phyloP scores from a whole-genome alignment of 2,329 filamentous ascomycete genomes.

The Calonectria naviculata region DNA sequence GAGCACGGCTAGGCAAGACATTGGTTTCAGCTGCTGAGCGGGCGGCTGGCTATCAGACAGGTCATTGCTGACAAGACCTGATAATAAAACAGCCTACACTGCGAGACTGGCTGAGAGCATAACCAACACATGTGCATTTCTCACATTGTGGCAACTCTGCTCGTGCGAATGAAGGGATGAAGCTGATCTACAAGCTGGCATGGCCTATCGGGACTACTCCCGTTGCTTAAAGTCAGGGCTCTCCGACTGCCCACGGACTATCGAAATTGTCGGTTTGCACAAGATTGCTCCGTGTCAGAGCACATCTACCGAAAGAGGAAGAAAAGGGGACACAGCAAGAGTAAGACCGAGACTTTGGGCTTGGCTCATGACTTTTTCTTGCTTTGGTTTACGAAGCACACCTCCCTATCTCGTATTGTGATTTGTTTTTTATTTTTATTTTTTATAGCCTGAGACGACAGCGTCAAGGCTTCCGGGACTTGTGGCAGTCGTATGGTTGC shows the following conservation, averaged over 20 bases:
- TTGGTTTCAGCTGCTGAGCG: conserved; percentile 27
- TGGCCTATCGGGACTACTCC: conserved; percentile 39
- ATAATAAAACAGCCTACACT: conserved; percentile 15
- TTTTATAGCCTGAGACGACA: conserved; percentile 19
- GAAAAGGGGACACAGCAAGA: conserved; percentile 21
- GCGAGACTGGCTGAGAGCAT: conserved; percentile 19
- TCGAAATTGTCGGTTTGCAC: conserved; percentile 23
- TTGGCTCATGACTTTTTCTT: conserved; percentile 21
- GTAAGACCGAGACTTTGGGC: conserved; percentile 24
- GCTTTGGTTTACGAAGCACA: neutral
- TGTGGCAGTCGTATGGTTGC: conserved; percentile 26
- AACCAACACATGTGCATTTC: conserved; percentile 18
- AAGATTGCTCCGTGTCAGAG: conserved; percentile 24
- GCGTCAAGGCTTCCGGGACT: conserved; percentile 29
- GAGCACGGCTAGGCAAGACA: conserved; percentile 22
- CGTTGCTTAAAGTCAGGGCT: conserved; percentile 20
- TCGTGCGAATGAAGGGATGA: conserved; percentile 26
- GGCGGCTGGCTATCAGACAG: conserved; percentile 25
- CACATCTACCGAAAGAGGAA: conserved; percentile 18
- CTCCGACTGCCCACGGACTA: conserved; percentile 21
- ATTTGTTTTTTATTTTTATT: neutral
- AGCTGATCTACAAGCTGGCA: conserved; percentile 1
- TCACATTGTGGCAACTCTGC: conserved; percentile 23
- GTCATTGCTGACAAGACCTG: conserved; percentile 27
- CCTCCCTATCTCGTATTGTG: neutral